A percentile compares a stretch with the other conserved stretches of the same genome.
Evolutionary conservation across 495 filamentous ascomycete genomes (phyloP).

Genomic region (Chaetomium cochliodes): DNA sequence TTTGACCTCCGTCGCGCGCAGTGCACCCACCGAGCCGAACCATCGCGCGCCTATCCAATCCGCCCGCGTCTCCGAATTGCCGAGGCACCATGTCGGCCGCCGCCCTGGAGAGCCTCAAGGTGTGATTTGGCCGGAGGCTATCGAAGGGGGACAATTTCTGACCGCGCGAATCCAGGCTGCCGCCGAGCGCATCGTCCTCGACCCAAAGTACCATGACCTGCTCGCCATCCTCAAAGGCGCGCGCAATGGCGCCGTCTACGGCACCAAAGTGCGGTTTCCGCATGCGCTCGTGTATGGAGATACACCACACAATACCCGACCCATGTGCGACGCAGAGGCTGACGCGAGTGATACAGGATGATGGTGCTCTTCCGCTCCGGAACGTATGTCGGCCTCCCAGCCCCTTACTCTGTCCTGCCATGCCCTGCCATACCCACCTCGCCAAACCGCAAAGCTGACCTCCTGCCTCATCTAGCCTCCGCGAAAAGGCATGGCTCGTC

Average conservation of each 20-base stretch:
- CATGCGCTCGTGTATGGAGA: constrained; percentile 82
- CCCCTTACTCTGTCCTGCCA: neutral
- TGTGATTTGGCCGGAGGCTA: constrained; percentile 21
- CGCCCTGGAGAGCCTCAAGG: constrained; percentile 39
- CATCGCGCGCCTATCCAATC: constrained; percentile 4
- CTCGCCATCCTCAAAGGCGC: constrained; percentile 83
- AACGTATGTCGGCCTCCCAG: constrained; percentile 53
- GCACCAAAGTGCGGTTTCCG: constrained; percentile 96
- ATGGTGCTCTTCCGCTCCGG: constrained; percentile 91
- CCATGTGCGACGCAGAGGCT: constrained; percentile 45
- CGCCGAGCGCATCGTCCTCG: constrained; percentile 69
- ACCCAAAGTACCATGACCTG: constrained; percentile 78
- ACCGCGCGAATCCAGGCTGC: constrained; percentile 36
- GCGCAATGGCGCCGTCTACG: constrained; percentile 96
- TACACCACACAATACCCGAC: neutral
- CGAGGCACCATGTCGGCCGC: constrained; percentile 39
- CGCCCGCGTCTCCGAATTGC: constrained; percentile 23
- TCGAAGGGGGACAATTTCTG: constrained; percentile 4
- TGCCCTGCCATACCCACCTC: no score
- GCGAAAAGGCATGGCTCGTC: constrained; percentile 74
- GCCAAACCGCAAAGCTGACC: neutral
- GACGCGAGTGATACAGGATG: constrained; percentile 58
- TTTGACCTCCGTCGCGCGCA: constrained; percentile 21
- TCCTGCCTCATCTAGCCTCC: constrained; percentile 51
- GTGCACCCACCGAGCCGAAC: constrained; percentile 26